Conservation (phyloP, 2,329 filamentous ascomycete genomes). For the Mycosphaerella arachidis region DNA sequence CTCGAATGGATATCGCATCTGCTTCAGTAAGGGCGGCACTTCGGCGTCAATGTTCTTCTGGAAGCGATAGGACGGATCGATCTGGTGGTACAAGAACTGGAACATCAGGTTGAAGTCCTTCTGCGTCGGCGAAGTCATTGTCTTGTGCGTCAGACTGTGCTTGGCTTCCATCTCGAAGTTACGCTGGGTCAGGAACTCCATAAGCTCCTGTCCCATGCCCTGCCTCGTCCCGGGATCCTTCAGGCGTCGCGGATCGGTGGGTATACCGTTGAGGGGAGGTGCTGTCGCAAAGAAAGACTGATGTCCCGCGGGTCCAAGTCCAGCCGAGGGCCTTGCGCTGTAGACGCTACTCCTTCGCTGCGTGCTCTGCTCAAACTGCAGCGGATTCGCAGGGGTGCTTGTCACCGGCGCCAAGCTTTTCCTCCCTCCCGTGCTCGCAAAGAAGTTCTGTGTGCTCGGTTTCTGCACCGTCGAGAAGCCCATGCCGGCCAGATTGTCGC, state of each 20-base stretch:
- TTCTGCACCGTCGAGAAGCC: constrained; percentile 84
- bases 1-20: constrained; percentile 90
- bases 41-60: constrained; percentile 94
- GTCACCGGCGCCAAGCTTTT: constrained; percentile 66
- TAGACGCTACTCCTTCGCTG: constrained; percentile 71
- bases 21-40: constrained; percentile 85
- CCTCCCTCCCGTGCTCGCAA: constrained; percentile 55
- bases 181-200: constrained; percentile 87
- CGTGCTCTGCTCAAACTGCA: constrained; percentile 50
- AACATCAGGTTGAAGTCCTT: constrained; percentile 99
- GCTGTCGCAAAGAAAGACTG: constrained; percentile 95
- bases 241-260: constrained; percentile 79
- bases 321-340: constrained; percentile 56
- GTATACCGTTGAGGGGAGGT: constrained; percentile 74
- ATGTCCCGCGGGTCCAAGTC: constrained; percentile 55
- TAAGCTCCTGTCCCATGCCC: constrained; percentile 78
- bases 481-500: constrained; percentile 69
- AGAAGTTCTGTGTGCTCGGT: constrained; percentile 68
- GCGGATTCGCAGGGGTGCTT: constrained; percentile 44
- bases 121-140: constrained; percentile 88
- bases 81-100: constrained; percentile 93
- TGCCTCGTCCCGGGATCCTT: constrained; percentile 75
- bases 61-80: constrained; percentile 90
- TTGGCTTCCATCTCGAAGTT: constrained; percentile 99
- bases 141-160: constrained; percentile 83